Evolutionary conservation across 257 asterid genomes (phyloP), one percentile per base, ranked within the genome.

Genomic region (Euphrasia confusa): DNA sequence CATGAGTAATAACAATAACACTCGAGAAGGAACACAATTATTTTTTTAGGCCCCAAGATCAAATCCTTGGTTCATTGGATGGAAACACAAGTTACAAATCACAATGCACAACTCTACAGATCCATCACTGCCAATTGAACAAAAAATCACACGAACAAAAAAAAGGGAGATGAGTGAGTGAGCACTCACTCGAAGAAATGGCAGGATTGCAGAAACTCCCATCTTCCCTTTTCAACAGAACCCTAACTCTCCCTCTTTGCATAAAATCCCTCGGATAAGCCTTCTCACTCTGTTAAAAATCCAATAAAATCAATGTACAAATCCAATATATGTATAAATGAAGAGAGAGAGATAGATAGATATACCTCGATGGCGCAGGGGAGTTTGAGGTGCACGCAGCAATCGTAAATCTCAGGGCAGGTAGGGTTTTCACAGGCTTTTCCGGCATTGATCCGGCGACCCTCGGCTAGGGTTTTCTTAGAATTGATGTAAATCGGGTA

Each of bases 341-440:
- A 21, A 21, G 24, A 21, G 24, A 21, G 24, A 21, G 24, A 21
- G 24, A n/a, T n/a, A 30, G 33, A 37, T 1, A 7, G 42, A 37
- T 8, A 37, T 45, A 89, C 97, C 99, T 93, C 97, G 52, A 93
- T 85, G 7, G 87, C 97, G 68, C 83, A 79, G 27, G 94, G 97
- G 68, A 93, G 78, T 77, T 83, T 89, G 71, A 93, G 87, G 76
- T 87, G 83, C 48, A 64, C 61, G 61, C 96, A 87, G 67, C 97
- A 89, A 83, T 93, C 99, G 64, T 76, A 73, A 64, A 93, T 84
- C 84, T 93, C 99, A 12, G 65, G 53, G 72, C 80, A 79, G 12
- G 96, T 89, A 54, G 99, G 99, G 71, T 87, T 85, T 75, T 93
- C 97, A 72, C 96, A 89, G 1, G 97, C 95, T 84, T 89, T 93